phyloP scores from a whole-genome alignment of 1,139 yeast genomes.

The Zygotorulaspora mrakii region DNA sequence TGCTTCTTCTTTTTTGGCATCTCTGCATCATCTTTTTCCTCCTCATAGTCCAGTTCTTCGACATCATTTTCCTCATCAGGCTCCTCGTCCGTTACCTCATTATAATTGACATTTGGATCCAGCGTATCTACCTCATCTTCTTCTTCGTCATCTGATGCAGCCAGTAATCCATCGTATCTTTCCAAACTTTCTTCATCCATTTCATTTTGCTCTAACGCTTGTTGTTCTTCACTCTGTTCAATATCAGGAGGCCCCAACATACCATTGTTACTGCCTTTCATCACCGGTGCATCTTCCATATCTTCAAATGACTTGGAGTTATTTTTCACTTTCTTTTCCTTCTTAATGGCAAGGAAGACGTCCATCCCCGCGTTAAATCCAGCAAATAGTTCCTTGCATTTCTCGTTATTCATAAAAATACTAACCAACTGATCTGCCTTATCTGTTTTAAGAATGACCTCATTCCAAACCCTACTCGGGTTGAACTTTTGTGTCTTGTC shows the following conservation, averaged over 20 bases:
- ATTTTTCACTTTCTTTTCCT: constrained; percentile 37
- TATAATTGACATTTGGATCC: constrained; percentile 45
- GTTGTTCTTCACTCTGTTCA: constrained; percentile 20
- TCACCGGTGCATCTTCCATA: constrained; percentile 18
- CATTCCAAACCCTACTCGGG: constrained; percentile 50
- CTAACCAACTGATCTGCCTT: constrained; percentile 35
- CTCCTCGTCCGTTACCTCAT: constrained; percentile 62
- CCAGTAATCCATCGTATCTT: constrained; percentile 52
- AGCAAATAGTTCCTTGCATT: constrained; percentile 45
- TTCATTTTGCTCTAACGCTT: constrained; percentile 24
- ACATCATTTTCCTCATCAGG: constrained; percentile 39
- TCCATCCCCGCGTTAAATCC: constrained; percentile 58
- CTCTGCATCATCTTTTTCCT: constrained; percentile 44
- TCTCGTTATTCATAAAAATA: constrained; percentile 56
- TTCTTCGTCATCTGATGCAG: constrained; percentile 51
- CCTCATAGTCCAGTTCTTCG: too few relatives aligned
- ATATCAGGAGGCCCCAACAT: constrained; percentile 20
- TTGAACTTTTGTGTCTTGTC: constrained; percentile 37
- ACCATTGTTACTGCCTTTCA: too few relatives aligned
- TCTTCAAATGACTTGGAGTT: constrained; percentile 2
- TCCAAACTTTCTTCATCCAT: constrained; percentile 33
- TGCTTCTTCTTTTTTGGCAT: constrained; percentile 27
- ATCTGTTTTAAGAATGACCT: constrained; percentile 44
- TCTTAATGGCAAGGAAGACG: constrained; percentile 54
- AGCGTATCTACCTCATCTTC: constrained; percentile 36